Percentiles rank a stretch among this genome's conserved stretches.
These are phyloP conservation scores for Ophidiomyces ophidiicola DNA, from an alignment of 2,329 filamentous ascomycete genomes.

Conservation along the genomic window DNA sequence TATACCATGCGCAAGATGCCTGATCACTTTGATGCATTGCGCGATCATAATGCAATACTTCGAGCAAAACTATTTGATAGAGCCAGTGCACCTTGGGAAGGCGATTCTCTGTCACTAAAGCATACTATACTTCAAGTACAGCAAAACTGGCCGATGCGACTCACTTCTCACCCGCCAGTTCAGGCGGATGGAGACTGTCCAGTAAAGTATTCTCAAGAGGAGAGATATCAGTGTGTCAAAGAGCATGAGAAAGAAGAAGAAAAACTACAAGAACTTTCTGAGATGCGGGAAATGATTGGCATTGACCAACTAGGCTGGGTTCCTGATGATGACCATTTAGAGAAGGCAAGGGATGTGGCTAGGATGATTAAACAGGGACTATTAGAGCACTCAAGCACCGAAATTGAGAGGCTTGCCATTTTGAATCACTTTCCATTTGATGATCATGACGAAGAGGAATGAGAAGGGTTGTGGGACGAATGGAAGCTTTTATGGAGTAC, in stretches of 20 bases:
- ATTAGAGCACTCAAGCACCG: constrained; percentile 19
- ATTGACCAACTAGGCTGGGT: constrained; percentile 22
- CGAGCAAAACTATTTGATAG: constrained; percentile 19
- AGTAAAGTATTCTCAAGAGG: constrained; percentile 17
- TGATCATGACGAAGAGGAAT: constrained; percentile 17
- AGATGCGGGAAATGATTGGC: constrained; percentile 20
- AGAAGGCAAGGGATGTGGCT: constrained; percentile 14
- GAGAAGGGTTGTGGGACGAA: too few species aligned
- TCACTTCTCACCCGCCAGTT: constrained; percentile 10
- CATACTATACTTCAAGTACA: constrained; percentile 18
- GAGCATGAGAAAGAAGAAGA: constrained; percentile 17
- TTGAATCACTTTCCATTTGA: constrained; percentile 18
- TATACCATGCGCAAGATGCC: constrained; percentile 18
- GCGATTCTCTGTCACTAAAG: constrained; percentile 20
- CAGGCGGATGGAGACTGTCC: constrained; percentile 12
- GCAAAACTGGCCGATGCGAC: constrained; percentile 18
- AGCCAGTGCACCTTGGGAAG: constrained; percentile 22
- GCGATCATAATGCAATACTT: constrained; percentile 17
- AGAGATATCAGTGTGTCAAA: constrained; percentile 14
- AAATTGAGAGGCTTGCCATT: constrained; percentile 17
- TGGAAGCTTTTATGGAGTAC: too few species aligned
- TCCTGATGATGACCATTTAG: constrained; percentile 19
- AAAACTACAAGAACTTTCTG: constrained; percentile 16
- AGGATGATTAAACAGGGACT: constrained; percentile 16
- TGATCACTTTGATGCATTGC: constrained; percentile 20